These are phyloP conservation scores for Hymenoscyphus infarciens DNA, from an alignment of 2,329 filamentous ascomycete genomes.

Conservation along the genomic window DNA sequence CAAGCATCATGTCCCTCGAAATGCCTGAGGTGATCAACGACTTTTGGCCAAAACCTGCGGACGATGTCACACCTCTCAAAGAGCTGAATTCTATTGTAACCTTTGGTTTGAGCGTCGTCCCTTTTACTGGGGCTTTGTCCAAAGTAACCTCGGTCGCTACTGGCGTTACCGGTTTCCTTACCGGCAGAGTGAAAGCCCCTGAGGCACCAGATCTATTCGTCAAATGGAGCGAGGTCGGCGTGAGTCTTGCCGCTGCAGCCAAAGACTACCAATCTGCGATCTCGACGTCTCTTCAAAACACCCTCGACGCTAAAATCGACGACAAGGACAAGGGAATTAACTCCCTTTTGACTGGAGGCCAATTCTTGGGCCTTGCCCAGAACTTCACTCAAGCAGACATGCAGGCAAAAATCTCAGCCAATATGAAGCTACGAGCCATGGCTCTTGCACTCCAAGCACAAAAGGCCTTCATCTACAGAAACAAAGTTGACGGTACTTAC, in stretches of 20 bases:
- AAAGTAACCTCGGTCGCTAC: conserved; percentile 3
- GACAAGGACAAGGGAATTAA: conserved; percentile 10
- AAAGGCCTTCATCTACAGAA: conserved; percentile 9
- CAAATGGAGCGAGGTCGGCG: conserved; percentile 12
- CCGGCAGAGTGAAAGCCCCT: conserved; percentile 4
- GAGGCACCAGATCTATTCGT: conserved; percentile 12
- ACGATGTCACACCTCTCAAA: conserved; percentile 16
- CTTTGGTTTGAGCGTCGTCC: conserved; percentile 11
- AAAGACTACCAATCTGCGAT: conserved; percentile 13
- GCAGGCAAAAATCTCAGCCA: conserved; percentile 4
- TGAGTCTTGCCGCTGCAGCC: conserved; percentile 5
- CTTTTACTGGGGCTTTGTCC: conserved; percentile 13
- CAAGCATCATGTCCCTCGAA: conserved; percentile 7
- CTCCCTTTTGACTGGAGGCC: conserved; percentile 8
- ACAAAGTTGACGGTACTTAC: not conserved
- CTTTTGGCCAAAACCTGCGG: conserved; percentile 14
- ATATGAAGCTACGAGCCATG: conserved; percentile 9
- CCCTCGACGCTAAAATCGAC: conserved; percentile 10
- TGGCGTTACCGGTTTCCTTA: conserved; percentile 1
- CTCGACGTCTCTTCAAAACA: conserved; percentile 5
- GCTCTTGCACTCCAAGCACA: conserved; percentile 12
- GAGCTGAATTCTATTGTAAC: conserved; percentile 8
- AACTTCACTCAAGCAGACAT: conserved; percentile 18
- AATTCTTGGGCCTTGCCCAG: conserved; percentile 14
- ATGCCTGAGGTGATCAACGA: conserved; percentile 14